phyloP scores from a whole-genome alignment of 2,329 filamentous ascomycete genomes.

The Microsporum audouinii region DNA sequence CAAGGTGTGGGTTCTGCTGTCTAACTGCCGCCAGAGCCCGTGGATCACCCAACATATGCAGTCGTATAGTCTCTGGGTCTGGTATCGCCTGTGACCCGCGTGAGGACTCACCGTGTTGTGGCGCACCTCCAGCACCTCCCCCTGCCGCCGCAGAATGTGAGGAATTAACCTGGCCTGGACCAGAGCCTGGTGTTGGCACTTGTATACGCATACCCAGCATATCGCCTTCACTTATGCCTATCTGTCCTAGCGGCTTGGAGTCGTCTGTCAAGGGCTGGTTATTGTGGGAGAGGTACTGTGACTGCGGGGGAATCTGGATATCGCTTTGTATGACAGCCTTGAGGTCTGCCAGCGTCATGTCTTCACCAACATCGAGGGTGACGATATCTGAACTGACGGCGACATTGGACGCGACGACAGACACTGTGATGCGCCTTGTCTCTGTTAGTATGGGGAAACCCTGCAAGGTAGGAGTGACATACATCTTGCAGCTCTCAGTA shows the following conservation, averaged over 20 bases:
- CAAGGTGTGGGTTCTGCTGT: constrained; percentile 63
- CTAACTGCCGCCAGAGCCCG: constrained; percentile 58
- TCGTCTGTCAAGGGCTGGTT: constrained; percentile 69
- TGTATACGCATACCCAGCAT: constrained; percentile 78
- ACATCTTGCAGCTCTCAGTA: background rate
- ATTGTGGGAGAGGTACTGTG: constrained; percentile 84
- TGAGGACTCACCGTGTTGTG: constrained; percentile 9
- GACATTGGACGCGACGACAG: constrained; percentile 63
- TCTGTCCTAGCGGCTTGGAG: constrained; percentile 66
- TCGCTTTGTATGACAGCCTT: constrained; percentile 84
- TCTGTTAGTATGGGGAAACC: background rate
- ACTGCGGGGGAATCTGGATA: constrained; percentile 56
- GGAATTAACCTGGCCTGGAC: background rate
- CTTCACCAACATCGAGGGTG: constrained; percentile 67
- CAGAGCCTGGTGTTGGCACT: constrained; percentile 20
- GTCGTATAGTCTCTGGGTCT: constrained; percentile 69
- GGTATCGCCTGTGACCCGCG: constrained; percentile 19
- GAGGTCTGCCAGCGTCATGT: constrained; percentile 72
- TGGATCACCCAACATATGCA: constrained; percentile 72
- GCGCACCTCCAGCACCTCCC: constrained; percentile 8
- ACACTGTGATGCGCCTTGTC: constrained; percentile 73
- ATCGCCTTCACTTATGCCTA: constrained; percentile 74
- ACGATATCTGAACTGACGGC: constrained; percentile 60
- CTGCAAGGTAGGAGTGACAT: background rate
- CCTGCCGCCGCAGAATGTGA: background rate